Conservation (phyloP, 2,329 filamentous ascomycete species). For the Epichloe brachyelytri region DNA sequence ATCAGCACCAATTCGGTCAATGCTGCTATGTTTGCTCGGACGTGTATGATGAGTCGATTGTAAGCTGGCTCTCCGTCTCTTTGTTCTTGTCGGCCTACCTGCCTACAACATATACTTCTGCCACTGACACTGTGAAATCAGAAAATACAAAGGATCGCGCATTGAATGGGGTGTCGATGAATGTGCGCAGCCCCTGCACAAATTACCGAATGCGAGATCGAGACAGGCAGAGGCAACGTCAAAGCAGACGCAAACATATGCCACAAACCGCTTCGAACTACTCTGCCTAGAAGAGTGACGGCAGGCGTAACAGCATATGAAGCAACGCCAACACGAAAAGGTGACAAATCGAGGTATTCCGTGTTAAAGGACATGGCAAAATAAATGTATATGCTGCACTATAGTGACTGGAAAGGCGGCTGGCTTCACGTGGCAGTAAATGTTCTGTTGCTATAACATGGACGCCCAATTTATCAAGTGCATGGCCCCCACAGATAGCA, state of each 20-base stretch:
- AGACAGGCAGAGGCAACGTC: not conserved
- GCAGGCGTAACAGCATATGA: not conserved
- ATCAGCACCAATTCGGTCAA: slow-evolving; percentile 68
- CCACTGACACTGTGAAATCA: slow-evolving; percentile 3
- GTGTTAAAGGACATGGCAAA: not conserved
- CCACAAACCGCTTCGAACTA: slow-evolving; percentile 49
- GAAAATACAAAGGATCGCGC: slow-evolving; percentile 53
- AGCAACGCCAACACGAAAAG: not conserved
- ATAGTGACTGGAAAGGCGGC: not conserved
- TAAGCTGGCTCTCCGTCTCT: slow-evolving; percentile 20
- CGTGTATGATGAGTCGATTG: slow-evolving; percentile 59
- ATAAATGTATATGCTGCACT: not conserved
- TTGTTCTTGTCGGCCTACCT: not conserved
- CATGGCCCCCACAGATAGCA: not conserved
- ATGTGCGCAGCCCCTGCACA: slow-evolving; percentile 47
- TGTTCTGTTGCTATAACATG: not conserved
- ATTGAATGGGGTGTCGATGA: slow-evolving; percentile 64
- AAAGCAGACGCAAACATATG: slow-evolving; percentile 14
- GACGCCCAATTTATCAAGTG: not conserved
- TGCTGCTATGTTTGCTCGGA: slow-evolving; percentile 61
- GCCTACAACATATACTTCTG: not conserved
- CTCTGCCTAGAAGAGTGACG: slow-evolving; percentile 32
- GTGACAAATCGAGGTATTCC: not conserved
- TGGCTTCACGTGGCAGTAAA: not conserved
- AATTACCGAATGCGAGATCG: slow-evolving; percentile 5